Base-by-base conservation (phyloP, 768 basidiomycete species). In the Russula sp. region DNA sequence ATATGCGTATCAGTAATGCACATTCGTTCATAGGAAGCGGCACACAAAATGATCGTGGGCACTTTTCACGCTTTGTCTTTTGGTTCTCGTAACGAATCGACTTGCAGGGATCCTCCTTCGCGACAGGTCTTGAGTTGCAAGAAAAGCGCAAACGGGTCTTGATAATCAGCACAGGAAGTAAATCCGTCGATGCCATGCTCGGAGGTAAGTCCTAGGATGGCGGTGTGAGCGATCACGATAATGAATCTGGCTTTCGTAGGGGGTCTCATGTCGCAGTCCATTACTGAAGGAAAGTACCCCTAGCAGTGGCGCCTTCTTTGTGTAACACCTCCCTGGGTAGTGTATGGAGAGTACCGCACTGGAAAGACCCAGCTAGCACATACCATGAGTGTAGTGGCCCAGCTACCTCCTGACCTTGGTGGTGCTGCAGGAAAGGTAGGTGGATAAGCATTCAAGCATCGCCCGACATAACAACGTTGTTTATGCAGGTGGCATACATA, bases 351-450 rank as follows among this genome's bases (percentile, higher is more conserved):
- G 74, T 98, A 90, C 74, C 84, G 95, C 37, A 98, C 96, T 0
- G 95, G 95, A 35, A 95, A 96, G 76, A 97, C 95, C 6, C 96
- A 98, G 72, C 79, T 96, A 55, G 93, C 92, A 31, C 96, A 97
- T 74, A 98, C 95, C 13, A 89, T 97, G 82, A 92, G 91, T 69
- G 91, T 98, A 7, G 78, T 94, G 5, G 75, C 92, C 4, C 95
- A 98, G 71, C 82, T 98, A 50, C 95, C 95, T 34, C 78, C 84
- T 2, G 94, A 96, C 55, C 81, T 94, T 70, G 94, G 94, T 6
- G 95, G 95, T 7, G 95, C 91, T 1, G 82, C 88, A 14, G 95
- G 95, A 47, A 96, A 92, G 80, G 90, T 86, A 57, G 50, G 64
- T 52, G 48, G 61, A 61, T 59, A 51, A 35, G 16, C 35, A n/a